Evolutionary conservation across 345 rosid genomes (phyloP), one percentile per base, ranked within the genome.

Genomic region (Crucihimalaya himalaica): DNA sequence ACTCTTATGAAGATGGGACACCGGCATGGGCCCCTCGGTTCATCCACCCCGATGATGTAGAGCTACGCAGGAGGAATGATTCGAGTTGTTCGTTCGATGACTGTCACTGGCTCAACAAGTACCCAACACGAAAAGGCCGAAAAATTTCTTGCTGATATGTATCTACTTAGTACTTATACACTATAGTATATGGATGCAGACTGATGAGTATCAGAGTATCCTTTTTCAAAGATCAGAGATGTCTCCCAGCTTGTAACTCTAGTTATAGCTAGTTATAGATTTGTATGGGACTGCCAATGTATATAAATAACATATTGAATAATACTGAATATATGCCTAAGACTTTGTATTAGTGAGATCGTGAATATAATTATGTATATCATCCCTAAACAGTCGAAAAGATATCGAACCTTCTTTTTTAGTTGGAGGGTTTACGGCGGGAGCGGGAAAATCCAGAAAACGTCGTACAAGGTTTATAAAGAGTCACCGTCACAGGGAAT

Each of bases 1-100:
- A 93, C 56, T 87, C 92, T 0, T 93, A 76, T 25, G 98, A 93
- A 74, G 98, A 93, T 82, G 98, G 98, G 57, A 90, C 97, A 31
- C 96, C 98, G 0, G 79, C 84, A 0, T 93, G 97, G 97, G 86
- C 86, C 6, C 90, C 90, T 1, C 45, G 63, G 12, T 85, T 73
- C 35, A 84, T 90, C 1, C 40, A 52, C 54, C 90, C 98, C 2
- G 59, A 20, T 1, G 85, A 93, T 5, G 88, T 89, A 72, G 82
- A 60, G 66, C 73, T 80, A 73, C 79, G 75, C 0, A 75, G 76
- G 59, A 39, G 56, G 48, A 81, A 76, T 39, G 81, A 71, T 52
- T 63, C 80, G 0, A 63, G 73, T 28, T 85, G 96, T 74, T 47
- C 77, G 31, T 93, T 93, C 48, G 93, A 89, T 6, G 98, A 93